Percentiles rank a stretch among this genome's conserved stretches.
Evolutionary conservation across 768 basidiomycete species (phyloP).

Genomic region (Dictyophora rubrovolvata): DNA sequence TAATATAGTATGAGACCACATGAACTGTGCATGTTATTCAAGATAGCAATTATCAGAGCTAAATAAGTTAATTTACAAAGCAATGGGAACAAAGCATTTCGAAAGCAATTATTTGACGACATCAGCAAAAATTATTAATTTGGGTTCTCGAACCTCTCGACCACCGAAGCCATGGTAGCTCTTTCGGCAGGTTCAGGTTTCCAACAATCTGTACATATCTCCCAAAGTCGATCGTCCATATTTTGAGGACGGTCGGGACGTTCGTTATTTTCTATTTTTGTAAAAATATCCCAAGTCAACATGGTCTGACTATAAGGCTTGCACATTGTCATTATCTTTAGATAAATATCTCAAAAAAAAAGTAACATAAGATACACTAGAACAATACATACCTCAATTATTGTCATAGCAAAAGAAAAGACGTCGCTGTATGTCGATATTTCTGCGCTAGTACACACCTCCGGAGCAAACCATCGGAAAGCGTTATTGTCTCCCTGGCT

Average conservation of each 20-base stretch:
- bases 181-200: constrained; percentile 25
- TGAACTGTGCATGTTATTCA: too few species aligned
- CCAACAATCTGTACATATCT: constrained; percentile 36
- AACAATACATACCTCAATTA: constrained; percentile 34
- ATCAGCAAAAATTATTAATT: neutral
- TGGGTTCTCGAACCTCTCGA: neutral
- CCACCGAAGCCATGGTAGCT: constrained; percentile 31
- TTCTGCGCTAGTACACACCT: constrained; percentile 41
- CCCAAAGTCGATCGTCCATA: constrained; percentile 34
- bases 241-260: constrained; percentile 33
- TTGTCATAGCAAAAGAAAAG: constrained; percentile 48
- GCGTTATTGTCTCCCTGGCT: constrained; percentile 36
- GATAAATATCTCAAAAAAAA: constrained; percentile 2
- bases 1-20: too few species aligned
- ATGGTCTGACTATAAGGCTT: constrained; percentile 42
- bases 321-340: constrained; percentile 43
- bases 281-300: constrained; percentile 43
- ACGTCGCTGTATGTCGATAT: constrained; percentile 41
- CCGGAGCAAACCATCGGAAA: constrained; percentile 46
- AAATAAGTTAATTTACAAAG: neutral
- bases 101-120: neutral
- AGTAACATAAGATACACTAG: neutral
- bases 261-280: constrained; percentile 31
- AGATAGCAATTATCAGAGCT: too few species aligned
- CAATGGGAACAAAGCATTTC: neutral